phyloP scores from a whole-genome alignment of 371 early-diverging fungal species.

The Dinochytrium kinnereticum region DNA sequence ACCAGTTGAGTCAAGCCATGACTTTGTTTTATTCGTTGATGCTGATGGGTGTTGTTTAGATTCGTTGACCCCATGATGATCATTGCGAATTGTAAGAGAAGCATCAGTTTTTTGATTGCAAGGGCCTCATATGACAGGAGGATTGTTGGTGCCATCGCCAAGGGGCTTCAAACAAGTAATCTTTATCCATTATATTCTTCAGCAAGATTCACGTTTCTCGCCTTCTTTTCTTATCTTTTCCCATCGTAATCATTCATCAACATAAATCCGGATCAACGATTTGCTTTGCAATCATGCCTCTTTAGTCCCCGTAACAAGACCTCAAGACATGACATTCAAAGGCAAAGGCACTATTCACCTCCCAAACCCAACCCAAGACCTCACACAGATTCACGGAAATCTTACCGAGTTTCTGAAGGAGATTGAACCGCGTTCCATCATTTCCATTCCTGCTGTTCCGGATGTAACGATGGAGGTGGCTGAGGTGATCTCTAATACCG shows the following conservation, averaged over 20 bases:
- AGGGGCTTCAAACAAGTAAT: conserved; percentile 44
- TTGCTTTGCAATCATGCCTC: too few relatives aligned
- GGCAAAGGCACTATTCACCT: conserved; percentile 73
- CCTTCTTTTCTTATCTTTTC: not conserved
- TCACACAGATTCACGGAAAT: conserved; percentile 69
- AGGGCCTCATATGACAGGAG: conserved; percentile 76
- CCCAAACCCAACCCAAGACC: conserved; percentile 66
- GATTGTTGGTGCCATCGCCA: conserved; percentile 79
- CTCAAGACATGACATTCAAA: conserved; percentile 80
- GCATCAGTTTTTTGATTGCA: conserved; percentile 75
- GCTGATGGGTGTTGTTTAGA: conserved; percentile 11
- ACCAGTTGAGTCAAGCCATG: conserved; percentile 59
- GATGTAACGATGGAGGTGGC: conserved; percentile 62
- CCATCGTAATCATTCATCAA: too few relatives aligned
- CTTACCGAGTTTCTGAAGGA: conserved; percentile 73
- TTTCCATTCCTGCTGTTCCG: conserved; percentile 63
- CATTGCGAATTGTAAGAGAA: conserved; percentile 71
- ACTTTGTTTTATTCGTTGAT: not conserved
- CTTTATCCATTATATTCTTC: not conserved
- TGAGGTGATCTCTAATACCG: conserved; percentile 81
- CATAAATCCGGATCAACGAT: too few relatives aligned
- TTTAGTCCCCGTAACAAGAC: conserved; percentile 90
- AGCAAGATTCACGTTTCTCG: not conserved
- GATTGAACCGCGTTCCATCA: conserved; percentile 60
- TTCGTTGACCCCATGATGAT: conserved; percentile 90